A percentile compares a stretch with the other conserved stretches of the same genome.
phyloP scores from a whole-genome alignment of 169 alveolate species.

The Plasmodium gonderi region DNA sequence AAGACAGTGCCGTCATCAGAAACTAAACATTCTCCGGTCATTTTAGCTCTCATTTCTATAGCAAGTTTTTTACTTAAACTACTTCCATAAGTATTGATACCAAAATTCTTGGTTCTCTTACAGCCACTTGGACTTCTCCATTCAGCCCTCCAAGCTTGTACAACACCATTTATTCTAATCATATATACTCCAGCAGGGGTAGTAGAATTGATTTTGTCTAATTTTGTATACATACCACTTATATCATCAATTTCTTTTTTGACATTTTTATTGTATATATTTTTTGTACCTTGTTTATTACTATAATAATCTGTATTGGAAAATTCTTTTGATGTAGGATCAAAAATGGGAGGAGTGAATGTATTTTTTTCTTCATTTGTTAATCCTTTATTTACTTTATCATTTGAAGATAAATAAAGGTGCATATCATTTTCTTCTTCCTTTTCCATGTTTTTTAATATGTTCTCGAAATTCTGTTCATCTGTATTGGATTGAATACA shows the following conservation, averaged over 20 bases:
- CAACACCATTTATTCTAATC: conserved; percentile 59
- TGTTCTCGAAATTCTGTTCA: background rate
- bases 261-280: background rate
- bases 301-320: conserved; percentile 3
- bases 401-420: background rate
- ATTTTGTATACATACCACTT: conserved; percentile 1
- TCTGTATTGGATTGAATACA: background rate
- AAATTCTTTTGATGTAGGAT: background rate
- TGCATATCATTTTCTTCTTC: background rate
- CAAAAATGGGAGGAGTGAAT: background rate
- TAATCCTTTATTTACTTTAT: background rate
- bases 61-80: conserved; percentile 70
- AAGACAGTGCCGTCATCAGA: conserved; percentile 73
- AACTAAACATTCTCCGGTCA: conserved; percentile 65
- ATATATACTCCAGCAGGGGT: conserved; percentile 72
- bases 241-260: conserved; percentile 51
- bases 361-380: conserved; percentile 4
- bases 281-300: background rate
- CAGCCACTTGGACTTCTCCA: conserved; percentile 74
- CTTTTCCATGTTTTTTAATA: background rate
- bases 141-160: conserved; percentile 76
- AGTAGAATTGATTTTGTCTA: conserved; percentile 5
- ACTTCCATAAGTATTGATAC: conserved; percentile 62
- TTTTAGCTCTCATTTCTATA: conserved; percentile 70
- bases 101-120: conserved; percentile 62